phyloP scores from a whole-genome alignment of 108 stramenopile genomes.

The Nitzschia palea region DNA sequence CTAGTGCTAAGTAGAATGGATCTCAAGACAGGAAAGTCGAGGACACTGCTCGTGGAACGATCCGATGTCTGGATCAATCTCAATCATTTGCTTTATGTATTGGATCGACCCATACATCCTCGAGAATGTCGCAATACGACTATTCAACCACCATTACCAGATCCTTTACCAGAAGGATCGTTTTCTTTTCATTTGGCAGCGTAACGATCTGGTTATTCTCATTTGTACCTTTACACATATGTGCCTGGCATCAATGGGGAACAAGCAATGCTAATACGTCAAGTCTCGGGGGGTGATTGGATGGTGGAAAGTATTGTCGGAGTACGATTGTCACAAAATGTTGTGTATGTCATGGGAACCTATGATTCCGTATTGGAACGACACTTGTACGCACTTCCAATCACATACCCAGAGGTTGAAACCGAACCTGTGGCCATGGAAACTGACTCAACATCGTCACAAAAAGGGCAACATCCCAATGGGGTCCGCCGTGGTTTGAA shows the following conservation, averaged over 20 bases:
- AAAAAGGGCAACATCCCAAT: slow-evolving; percentile 11
- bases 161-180: slow-evolving; percentile 55
- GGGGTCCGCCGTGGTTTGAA: slow-evolving; percentile 54
- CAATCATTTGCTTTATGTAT: slow-evolving; percentile 70
- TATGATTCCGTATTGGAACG: slow-evolving; percentile 75
- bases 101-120: slow-evolving; percentile 59
- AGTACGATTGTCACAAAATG: slow-evolving; percentile 62
- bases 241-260: slow-evolving; percentile 51
- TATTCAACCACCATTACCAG: slow-evolving; percentile 28
- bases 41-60: slow-evolving; percentile 68
- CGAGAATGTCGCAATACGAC: slow-evolving; percentile 36
- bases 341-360: slow-evolving; percentile 85
- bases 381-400: slow-evolving; percentile 83
- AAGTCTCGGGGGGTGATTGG: slow-evolving; percentile 71
- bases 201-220: slow-evolving; percentile 82
- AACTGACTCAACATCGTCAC: background rate
- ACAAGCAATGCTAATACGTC: slow-evolving; percentile 52
- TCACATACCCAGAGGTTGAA: slow-evolving; percentile 14
- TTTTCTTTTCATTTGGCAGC: slow-evolving; percentile 86
- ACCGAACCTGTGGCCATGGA: slow-evolving; percentile 5
- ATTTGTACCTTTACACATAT: slow-evolving; percentile 88
- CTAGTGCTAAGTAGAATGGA: slow-evolving; percentile 65
- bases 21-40: slow-evolving; percentile 34
- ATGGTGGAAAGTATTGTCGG: slow-evolving; percentile 78
- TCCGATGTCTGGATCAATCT: slow-evolving; percentile 91